Base-by-base conservation (phyloP, 495 filamentous ascomycete species). In the Pyrenopolyporus hunteri region DNA sequence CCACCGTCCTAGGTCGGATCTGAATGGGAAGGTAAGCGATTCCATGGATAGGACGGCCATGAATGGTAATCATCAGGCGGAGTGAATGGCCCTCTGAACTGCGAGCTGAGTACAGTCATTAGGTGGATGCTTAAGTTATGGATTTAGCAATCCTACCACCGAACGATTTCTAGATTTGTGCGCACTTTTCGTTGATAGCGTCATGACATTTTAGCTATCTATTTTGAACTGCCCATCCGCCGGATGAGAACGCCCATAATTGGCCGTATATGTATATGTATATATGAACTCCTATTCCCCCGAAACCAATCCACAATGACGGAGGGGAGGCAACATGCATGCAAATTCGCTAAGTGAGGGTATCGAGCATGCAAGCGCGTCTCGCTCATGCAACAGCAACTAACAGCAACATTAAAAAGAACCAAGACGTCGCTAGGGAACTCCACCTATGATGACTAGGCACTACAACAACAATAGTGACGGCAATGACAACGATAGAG, bases 291-390 rank as follows among this genome's bases (percentile, higher is more conserved):
- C 59, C 60, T 28, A 40, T 28, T 48, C 20, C 48, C 48, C 60
- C 47, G 19, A 46, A n/a, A 50, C 47, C 60, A 48, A 1, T 39
- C 47, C 53, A 46, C 10, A 44, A 49, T 29, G 48, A 57, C 47
- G 43, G 54, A 55, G 48, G 23, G 29, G 36, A 55, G n/a, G 36
- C 26, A 43, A 23, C 33, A 54, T 59, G 49, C 55, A 59, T 64
- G 61, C 54, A 53, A 65, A 44, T 40, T 51, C 48, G 55, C 22
- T 42, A 60, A 65, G 56, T 56, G 62, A 60, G 50, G 62, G 62
- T 65, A 65, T 60, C 56, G 50, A 56, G 55, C 56, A 51, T 56
- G 49, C 48, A 59, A 44, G 44, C 16, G 44, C 53, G 39, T 44
- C 47, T 57, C 31, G 51, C 52, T 48, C 54, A 59, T 59, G 48